Base-by-base conservation (phyloP, 2,329 filamentous ascomycete species). In the Piedraia hortae region DNA sequence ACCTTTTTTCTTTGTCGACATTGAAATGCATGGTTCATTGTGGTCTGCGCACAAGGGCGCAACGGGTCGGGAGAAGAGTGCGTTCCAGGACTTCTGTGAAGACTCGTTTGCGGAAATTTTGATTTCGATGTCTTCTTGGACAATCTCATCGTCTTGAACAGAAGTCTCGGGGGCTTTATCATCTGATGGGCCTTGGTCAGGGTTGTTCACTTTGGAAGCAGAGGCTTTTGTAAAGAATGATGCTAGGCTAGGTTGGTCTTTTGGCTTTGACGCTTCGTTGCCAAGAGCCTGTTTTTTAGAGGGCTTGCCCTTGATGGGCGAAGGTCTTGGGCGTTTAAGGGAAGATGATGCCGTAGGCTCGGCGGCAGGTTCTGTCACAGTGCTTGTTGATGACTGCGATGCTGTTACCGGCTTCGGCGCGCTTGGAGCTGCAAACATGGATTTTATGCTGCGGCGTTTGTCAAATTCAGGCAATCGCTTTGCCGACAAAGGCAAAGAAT, bases 381-480 rank as follows among this genome's bases (percentile, higher is more conserved):
- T 8, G 17, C 8, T 10, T 17, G 21, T 5, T 9, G 10, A 3
- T 7, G 21, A 10, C 9, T 12, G 4, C 12, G 8, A 7, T 17
- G 21, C 5, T 22, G 11, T 2, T 7, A 11, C 21, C 3, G 25
- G 6, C 22, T 59, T 67, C 34, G 58, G 64, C 12, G 28, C n/a
- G 3, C 21, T 24, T 9, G 37, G 35, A 8, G 33, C 36, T 27
- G 53, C 54, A 40, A 93, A 91, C 85, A 97, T 93, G 38, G 89
- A 78, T 34, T 70, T 74, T 38, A 97, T 91, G 39, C 54, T 90
- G 32, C 63, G 62, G 10, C 85, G 63, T 27, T 69, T 67, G 37
- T 80, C 64, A 34, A 93, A 93, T 34, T 91, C 80, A 2, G 77
- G 70, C 25, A 91, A 70, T 6, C 88, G 54, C 38, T 65, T 77